A percentile compares a stretch with the other conserved stretches of the same genome.
phyloP scores from a whole-genome alignment of 1,284 basidiomycete genomes.

The Blastosporella zonata region DNA sequence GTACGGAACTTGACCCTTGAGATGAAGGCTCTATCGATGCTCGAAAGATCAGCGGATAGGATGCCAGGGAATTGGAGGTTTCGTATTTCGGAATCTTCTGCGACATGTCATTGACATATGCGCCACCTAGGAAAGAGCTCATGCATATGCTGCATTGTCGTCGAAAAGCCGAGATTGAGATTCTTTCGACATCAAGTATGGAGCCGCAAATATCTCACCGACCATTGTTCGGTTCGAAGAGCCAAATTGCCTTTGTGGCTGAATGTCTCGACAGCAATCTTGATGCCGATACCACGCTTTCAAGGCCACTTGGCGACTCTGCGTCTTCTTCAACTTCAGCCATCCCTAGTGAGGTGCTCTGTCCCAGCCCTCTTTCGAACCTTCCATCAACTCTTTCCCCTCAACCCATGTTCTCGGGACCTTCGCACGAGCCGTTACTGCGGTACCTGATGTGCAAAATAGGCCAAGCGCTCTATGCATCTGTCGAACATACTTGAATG shows the following conservation, averaged over 20 bases:
- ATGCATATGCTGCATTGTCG: constrained; percentile 73
- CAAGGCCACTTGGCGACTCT: background rate
- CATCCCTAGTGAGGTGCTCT: background rate
- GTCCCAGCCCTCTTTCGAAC: constrained; percentile 11
- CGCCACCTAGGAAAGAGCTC: constrained; percentile 63
- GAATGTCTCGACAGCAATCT: constrained; percentile 8
- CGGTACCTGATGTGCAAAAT: constrained; percentile 26
- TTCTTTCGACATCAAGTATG: constrained; percentile 41
- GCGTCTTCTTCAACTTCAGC: background rate
- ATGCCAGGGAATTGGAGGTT: constrained; percentile 75
- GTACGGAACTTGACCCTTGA: constrained; percentile 1
- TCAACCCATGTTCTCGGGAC: constrained; percentile 3
- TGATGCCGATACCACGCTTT: constrained; percentile 1
- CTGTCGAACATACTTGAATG: constrained; percentile 7
- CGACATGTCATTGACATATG: constrained; percentile 1
- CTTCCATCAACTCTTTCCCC: constrained; percentile 10
- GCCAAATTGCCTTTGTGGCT: background rate
- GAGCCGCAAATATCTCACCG: constrained; percentile 1
- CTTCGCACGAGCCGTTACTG: constrained; percentile 22
- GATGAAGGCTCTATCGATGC: constrained; percentile 64
- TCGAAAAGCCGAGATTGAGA: constrained; percentile 88
- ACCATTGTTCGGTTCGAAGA: background rate
- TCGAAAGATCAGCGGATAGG: constrained; percentile 39
- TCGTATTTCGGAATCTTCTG: constrained; percentile 10
- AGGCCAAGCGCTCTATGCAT: constrained; percentile 14